Conservation (phyloP, 2,329 filamentous ascomycete genomes). For the Botrytis cinerea region DNA sequence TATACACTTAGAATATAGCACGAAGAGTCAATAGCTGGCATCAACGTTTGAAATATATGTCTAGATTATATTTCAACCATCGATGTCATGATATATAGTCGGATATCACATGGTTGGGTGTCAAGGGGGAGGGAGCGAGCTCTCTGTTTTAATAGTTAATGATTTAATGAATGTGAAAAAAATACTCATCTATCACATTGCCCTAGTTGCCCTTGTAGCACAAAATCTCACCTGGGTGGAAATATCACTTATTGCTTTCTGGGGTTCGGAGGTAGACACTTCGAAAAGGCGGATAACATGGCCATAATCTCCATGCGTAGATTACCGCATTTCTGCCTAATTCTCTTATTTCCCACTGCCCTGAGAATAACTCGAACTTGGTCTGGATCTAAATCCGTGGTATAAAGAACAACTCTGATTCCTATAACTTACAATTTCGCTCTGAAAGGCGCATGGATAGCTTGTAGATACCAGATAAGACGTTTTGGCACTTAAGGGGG, state of each 20-base stretch:
- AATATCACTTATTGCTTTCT: not conserved
- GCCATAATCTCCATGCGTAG: not conserved
- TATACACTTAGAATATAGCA: too few species aligned
- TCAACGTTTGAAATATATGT: not conserved
- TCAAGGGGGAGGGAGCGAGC: not conserved
- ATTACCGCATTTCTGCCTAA: too few species aligned
- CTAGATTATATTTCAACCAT: not conserved
- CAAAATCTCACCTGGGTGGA: not conserved
- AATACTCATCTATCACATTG: not conserved
- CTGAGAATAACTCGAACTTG: too few species aligned
- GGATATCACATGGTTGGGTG: not conserved
- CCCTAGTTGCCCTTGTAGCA: not conserved
- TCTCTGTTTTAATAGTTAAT: not conserved
- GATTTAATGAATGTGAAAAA: not conserved
- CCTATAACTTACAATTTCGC: too few species aligned
- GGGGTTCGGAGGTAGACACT: not conserved
- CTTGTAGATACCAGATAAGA: too few species aligned
- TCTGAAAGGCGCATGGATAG: too few species aligned
- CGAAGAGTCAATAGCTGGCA: too few species aligned
- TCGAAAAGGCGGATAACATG: accelerated
- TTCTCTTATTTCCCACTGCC: too few species aligned
- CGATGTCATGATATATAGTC: not conserved
- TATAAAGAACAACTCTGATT: too few species aligned
- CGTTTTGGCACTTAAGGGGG: too few species aligned
- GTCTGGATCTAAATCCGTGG: accelerated